These are phyloP conservation scores for Stagonosporopsis vannaccii DNA, from an alignment of 2,329 filamentous ascomycete species.

Conservation along the genomic window DNA sequence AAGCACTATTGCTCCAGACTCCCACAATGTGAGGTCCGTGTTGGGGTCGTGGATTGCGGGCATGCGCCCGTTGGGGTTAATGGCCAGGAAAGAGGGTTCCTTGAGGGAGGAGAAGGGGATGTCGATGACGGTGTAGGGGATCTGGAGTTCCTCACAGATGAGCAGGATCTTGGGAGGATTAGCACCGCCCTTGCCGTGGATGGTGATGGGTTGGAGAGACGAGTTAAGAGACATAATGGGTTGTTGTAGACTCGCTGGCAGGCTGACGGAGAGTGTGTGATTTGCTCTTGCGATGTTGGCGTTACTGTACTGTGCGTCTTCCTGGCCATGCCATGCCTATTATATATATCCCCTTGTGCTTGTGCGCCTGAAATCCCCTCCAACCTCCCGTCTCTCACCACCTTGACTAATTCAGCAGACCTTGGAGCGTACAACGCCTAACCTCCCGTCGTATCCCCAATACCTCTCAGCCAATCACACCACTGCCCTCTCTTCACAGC, in stretches of 20 bases:
- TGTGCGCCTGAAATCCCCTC: not conserved
- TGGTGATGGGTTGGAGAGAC: slow-evolving; percentile 29
- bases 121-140: slow-evolving; percentile 51
- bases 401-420: not conserved
- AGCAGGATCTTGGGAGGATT: slow-evolving; percentile 57
- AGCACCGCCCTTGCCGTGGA: slow-evolving; percentile 40
- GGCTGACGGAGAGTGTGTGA: not conserved
- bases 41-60: slow-evolving; percentile 59
- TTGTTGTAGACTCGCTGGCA: not conserved
- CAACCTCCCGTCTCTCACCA: not conserved
- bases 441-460: not conserved
- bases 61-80: slow-evolving; percentile 53
- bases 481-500: not conserved
- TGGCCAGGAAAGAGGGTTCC: slow-evolving; percentile 45
- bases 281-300: not conserved
- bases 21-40: slow-evolving; percentile 52
- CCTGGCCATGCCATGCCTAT: not conserved
- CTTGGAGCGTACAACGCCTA: not conserved
- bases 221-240: slow-evolving; percentile 14
- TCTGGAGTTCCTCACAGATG: slow-evolving; percentile 53
- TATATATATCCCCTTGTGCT: not conserved
- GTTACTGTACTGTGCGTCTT: no score
- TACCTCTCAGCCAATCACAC: not conserved
- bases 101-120: slow-evolving; percentile 53
- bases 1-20: slow-evolving; percentile 55